A percentile compares a stretch with the other conserved stretches of the same genome.
These are phyloP conservation scores for Oryza glumipatula DNA, from an alignment of 176 grass and related monocot genomes.

Conservation along the genomic window DNA sequence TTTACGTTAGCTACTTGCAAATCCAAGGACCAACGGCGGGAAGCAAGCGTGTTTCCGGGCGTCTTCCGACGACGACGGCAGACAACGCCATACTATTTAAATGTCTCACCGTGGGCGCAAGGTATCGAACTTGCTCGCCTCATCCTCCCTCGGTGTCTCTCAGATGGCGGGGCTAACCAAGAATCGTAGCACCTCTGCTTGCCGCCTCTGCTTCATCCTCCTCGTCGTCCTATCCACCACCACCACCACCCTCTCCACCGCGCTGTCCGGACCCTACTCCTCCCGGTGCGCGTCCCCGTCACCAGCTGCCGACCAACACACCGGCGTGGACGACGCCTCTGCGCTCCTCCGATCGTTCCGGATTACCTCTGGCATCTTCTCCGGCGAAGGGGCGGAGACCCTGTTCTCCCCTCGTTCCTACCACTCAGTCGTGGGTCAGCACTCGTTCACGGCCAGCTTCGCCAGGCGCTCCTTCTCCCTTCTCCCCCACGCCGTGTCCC, in stretches of 20 bases:
- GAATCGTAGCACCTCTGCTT: background rate
- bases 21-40: no score
- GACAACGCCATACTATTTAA: background rate
- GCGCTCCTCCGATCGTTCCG: background rate
- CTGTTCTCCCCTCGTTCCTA: background rate
- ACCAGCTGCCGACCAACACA: background rate
- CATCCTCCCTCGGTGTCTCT: background rate
- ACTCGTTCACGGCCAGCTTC: background rate
- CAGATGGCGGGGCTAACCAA: background rate
- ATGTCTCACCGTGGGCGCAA: background rate
- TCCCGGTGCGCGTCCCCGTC: background rate
- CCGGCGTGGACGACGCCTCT: background rate
- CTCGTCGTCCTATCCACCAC: background rate
- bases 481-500: constrained; percentile 9
- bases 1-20: background rate
- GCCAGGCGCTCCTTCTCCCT: constrained; percentile 42
- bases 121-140: background rate
- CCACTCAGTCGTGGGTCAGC: no score
- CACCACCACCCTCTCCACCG: background rate
- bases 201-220: background rate
- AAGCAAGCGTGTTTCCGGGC: no score
- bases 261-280: background rate
- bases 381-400: background rate
- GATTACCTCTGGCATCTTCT: background rate
- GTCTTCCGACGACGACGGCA: no score